phyloP scores from a whole-genome alignment of 345 rosid genomes.

The Salix dunnii region DNA sequence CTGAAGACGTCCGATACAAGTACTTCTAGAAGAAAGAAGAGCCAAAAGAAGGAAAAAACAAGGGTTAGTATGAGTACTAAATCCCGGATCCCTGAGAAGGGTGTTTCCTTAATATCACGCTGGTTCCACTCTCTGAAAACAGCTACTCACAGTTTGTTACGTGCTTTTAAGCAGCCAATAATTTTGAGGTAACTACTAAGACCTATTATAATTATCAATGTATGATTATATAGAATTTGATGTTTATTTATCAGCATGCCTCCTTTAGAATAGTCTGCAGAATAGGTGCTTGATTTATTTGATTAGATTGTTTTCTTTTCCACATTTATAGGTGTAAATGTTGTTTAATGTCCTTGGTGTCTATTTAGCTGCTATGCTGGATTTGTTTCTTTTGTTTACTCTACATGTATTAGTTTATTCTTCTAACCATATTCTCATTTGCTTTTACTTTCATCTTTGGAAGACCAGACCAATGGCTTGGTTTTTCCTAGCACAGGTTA shows the following conservation, averaged over 20 bases:
- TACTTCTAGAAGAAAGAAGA: slow-evolving; percentile 67
- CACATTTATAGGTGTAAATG: neutral
- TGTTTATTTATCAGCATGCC: neutral
- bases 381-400: neutral
- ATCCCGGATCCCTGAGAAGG: slow-evolving; percentile 30
- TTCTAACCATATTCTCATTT: slow-evolving; percentile 26
- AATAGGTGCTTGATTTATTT: neutral
- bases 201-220: neutral
- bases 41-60: slow-evolving; percentile 46
- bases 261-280: neutral
- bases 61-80: slow-evolving; percentile 25
- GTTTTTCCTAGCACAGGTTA: slow-evolving; percentile 88
- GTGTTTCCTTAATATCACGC: slow-evolving; percentile 33
- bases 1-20: slow-evolving; percentile 35
- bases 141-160: slow-evolving; percentile 55
- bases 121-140: slow-evolving; percentile 63
- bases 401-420: neutral
- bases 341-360: neutral
- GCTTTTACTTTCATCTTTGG: slow-evolving; percentile 18
- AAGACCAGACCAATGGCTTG: slow-evolving; percentile 86
- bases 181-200: slow-evolving; percentile 60
- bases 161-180: slow-evolving; percentile 72
- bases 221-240: neutral
- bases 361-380: neutral
- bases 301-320: neutral